These are phyloP conservation scores for Colletotrichum sp. DNA, from an alignment of 2,329 filamentous ascomycete genomes.

Conservation along the genomic window DNA sequence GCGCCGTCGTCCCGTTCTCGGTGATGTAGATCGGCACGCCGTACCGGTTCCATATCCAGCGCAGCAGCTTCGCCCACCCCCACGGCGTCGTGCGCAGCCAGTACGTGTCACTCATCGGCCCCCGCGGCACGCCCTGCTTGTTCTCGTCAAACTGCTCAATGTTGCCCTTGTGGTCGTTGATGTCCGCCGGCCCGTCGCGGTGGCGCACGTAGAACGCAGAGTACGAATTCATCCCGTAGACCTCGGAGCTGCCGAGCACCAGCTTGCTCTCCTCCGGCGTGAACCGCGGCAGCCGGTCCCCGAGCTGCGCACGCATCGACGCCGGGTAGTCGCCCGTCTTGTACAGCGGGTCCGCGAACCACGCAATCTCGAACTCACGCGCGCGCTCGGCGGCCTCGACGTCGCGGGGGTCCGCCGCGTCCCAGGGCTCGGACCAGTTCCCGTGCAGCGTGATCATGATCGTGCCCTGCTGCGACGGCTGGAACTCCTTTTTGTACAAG, in stretches of 20 bases:
- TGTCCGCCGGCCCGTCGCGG: conserved; percentile 36
- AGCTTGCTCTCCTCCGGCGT: conserved; percentile 43
- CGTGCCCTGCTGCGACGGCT: conserved; percentile 37
- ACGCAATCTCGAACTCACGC: conserved; percentile 46
- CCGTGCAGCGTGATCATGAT: conserved; percentile 48
- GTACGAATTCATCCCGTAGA: conserved; percentile 50
- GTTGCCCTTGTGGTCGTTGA: conserved; percentile 45
- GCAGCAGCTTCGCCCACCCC: conserved; percentile 41
- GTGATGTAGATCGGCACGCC: conserved; percentile 46
- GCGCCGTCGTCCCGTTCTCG: conserved; percentile 46
- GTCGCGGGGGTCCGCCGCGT: conserved; percentile 36
- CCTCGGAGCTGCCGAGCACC: conserved; percentile 40
- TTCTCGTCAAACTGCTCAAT: conserved; percentile 40
- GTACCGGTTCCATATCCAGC: conserved; percentile 46
- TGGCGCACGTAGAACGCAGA: conserved; percentile 43
- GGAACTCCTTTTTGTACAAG: conserved; percentile 44
- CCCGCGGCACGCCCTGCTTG: conserved; percentile 34
- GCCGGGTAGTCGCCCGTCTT: conserved; percentile 42
- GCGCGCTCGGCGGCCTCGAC: conserved; percentile 42
- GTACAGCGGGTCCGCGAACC: conserved; percentile 45
- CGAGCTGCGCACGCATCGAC: conserved; percentile 43
- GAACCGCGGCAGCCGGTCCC: conserved; percentile 39
- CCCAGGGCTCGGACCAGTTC: conserved; percentile 47
- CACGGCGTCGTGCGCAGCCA: conserved; percentile 44
- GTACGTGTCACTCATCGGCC: conserved; percentile 40